Base-by-base conservation (phyloP, 2,329 filamentous ascomycete genomes). In the Microdochium bolleyi region DNA sequence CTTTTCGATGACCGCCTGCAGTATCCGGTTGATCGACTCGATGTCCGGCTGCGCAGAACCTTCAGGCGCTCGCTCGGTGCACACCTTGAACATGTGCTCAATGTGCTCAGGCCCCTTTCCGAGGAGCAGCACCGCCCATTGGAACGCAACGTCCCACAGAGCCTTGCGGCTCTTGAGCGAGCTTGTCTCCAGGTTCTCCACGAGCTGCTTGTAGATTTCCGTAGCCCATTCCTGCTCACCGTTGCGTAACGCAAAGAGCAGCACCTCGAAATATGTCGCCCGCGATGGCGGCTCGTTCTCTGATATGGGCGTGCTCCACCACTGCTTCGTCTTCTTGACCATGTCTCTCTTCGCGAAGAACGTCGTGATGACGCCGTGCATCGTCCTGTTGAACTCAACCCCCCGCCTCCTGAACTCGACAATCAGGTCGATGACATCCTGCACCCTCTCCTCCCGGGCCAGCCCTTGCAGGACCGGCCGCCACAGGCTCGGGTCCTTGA, bases 21-120 rank as follows among this genome's bases (percentile, higher is more conserved):
- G 77, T 24, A 97, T 76, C 5, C 75, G 72, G 62, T 97, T 95
- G 61, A 97, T 83, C 5, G 87, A 90, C 2, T 78, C 70, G 7
- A 84, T 84, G 52, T 89, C 85, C 0, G 90, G 82, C 7, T 73
- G 67, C 16, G 41, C 41, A 24, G 22, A 46, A 3, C 22, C 41
- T 19, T 46, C 41, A 10, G 41, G 7, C n/a, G 4, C 41, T 13
- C 41, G 21, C 41, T 21, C 16, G 5, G n/a, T 46, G 2, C 78
- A 59, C 21, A 84, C 75, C 46, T 80, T 73, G 54, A 94, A 80
- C 82, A 92, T 90, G 58, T 84, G 80, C 52, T 82, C 78, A 55
- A 92, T 77, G 63, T 89, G 84, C 66, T 89, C 82, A 1, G 87
- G 80, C 1, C 83, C 82, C 63, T 85, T 88, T 21, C 85, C 87